Base-by-base conservation (phyloP, 2,329 filamentous ascomycete species). In the Ceratocystis albifundus region DNA sequence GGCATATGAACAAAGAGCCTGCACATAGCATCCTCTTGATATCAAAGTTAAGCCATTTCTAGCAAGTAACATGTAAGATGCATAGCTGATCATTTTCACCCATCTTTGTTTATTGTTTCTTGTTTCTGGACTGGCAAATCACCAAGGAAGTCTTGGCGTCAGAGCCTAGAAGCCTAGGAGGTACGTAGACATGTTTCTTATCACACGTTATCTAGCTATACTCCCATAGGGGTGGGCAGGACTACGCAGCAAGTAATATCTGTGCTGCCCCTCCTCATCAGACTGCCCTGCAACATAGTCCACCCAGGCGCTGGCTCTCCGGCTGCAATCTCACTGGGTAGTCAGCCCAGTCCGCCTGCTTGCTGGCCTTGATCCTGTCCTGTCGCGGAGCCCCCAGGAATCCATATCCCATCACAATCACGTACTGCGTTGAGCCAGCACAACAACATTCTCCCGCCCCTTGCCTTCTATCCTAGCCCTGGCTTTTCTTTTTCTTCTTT, bases 21-120 rank as follows among this genome's bases (percentile, higher is more conserved):
- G 53, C 53, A n/a, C 53, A 28, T 57, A 57, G 7, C 53, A 57
- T 32, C 25, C 53, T 57, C 4, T 41, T 30, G 53, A 57, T 57
- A 57, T 57, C 22, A 32, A 5, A 15, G n/a, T 32, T 7, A 17
- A 41, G 36, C 36, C 36, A 41, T 41, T 41, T 41, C 36, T 41
- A 17, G 53, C 28, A 57, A 10, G 4, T 32, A 30, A 30, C 53
- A 57, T 25, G 53, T 28, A 57, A 6, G 6, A 15, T 17, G 53
- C 28, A 12, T 32, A 17, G 25, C 22, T 12, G 53, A 57, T 57
- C 25, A 57, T 25, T n/a, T 57, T 57, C n/a, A 2, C 20, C 8
- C n/a, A 4, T 28, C 7, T 15, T 32, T 57, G 53, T 30, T 57
- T 57, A 22, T 30, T 57, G 53, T 57, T 57, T 57, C 7, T 41